Evolutionary conservation across 345 rosid species (phyloP).

Genomic region (Anastatica hierochuntica): DNA sequence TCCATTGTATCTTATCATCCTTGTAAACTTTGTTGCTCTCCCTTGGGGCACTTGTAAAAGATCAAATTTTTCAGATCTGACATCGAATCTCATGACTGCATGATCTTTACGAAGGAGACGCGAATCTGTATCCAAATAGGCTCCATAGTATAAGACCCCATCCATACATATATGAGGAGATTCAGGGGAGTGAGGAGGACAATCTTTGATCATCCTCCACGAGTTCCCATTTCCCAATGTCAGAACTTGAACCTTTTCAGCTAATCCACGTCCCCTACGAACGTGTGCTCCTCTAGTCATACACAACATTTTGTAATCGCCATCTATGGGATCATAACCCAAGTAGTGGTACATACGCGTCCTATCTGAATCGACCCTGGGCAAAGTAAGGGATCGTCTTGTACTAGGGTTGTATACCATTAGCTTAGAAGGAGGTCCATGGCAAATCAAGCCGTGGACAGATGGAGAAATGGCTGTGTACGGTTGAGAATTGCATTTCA

Average conservation of each 20-base stretch:
- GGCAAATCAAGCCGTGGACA: constrained; percentile 11
- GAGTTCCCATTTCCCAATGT: neutral
- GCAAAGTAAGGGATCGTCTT: neutral
- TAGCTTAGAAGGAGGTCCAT: neutral
- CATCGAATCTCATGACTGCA: constrained; percentile 8
- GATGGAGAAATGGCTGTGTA: neutral
- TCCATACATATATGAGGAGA: constrained; percentile 4
- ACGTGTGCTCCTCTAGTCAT: neutral
- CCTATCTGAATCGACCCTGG: neutral
- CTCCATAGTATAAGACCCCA: constrained; percentile 10
- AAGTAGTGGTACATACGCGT: neutral
- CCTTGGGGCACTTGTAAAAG: neutral
- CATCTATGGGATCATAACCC: constrained; percentile 13
- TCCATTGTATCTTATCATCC: constrained; percentile 2
- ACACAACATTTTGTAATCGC: constrained; percentile 8
- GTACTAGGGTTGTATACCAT: constrained; percentile 12
- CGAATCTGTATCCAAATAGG: neutral
- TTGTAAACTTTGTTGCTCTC: neutral
- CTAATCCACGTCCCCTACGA: constrained; percentile 2
- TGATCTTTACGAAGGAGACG: neutral
- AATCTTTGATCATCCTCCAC: neutral
- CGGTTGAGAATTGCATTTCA: neutral
- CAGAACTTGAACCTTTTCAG: neutral
- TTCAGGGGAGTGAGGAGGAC: neutral
- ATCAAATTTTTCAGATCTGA: neutral